Evolutionary conservation across 805 yeast genomes (phyloP).

Genomic region (Blastobotrys attinorum): DNA sequence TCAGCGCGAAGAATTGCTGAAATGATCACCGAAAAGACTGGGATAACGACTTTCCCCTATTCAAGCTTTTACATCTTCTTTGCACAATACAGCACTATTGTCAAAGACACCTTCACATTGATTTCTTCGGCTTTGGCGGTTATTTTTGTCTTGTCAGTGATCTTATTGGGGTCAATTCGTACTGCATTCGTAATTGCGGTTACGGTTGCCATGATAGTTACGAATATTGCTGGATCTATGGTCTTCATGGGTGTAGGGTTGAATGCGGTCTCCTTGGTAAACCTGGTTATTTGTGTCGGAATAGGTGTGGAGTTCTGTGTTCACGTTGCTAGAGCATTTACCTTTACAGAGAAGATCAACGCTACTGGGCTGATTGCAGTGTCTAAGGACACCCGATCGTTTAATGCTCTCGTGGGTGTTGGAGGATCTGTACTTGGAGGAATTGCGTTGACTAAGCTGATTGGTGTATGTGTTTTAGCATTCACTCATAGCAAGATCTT

Average conservation of each 20-base stretch:
- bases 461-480: conserved; percentile 81
- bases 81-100: conserved; percentile 72
- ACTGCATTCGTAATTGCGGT: conserved; percentile 49
- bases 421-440: conserved; percentile 91
- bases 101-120: conserved; percentile 48
- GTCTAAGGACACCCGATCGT: conserved; percentile 31
- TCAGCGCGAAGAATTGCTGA: conserved; percentile 60
- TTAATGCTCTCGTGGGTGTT: conserved; percentile 61
- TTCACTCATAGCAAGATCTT: conserved; percentile 84
- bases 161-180: conserved; percentile 58
- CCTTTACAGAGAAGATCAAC: conserved; percentile 35
- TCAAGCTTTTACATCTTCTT: conserved; percentile 91
- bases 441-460: conserved; percentile 77
- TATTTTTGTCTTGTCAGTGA: conserved; percentile 45
- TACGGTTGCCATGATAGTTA: conserved; percentile 56
- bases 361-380: conserved; percentile 22
- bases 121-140: conserved; percentile 41
- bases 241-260: conserved; percentile 64
- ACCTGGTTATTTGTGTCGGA: conserved; percentile 86
- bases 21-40: conserved; percentile 35
- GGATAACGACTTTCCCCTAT: conserved; percentile 69
- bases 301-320: conserved; percentile 89
- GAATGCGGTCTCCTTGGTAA: conserved; percentile 86
- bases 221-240: conserved; percentile 77
- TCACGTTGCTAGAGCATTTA: conserved; percentile 76